A percentile compares a stretch with the other conserved stretches of the same genome.
phyloP scores from a whole-genome alignment of 257 asterid genomes.

The Osmanthus fragrans region DNA sequence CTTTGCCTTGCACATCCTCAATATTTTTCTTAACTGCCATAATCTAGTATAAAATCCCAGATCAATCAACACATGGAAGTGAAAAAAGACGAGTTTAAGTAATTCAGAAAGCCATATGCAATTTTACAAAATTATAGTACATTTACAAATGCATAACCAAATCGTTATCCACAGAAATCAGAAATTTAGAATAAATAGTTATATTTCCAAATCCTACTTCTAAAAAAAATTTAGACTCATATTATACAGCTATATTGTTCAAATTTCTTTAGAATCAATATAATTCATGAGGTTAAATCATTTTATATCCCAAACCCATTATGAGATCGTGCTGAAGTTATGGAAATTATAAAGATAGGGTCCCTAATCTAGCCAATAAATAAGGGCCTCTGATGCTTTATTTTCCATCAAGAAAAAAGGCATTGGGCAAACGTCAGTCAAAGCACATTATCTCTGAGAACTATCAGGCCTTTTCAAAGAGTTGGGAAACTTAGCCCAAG shows the following conservation, averaged over 20 bases:
- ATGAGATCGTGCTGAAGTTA: neutral
- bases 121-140: neutral
- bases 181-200: neutral
- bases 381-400: neutral
- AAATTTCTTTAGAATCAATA: neutral
- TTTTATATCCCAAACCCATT: neutral
- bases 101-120: neutral
- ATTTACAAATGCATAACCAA: neutral
- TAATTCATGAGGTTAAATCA: neutral
- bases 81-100: neutral
- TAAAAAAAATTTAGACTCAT: neutral
- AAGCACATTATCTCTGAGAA: neutral
- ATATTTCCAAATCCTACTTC: neutral
- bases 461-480: neutral
- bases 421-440: neutral
- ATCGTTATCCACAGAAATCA: neutral
- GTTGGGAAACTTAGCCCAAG: neutral
- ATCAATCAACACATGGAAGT: conserved; percentile 16
- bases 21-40: conserved; percentile 90
- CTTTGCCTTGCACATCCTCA: conserved; percentile 88
- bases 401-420: neutral
- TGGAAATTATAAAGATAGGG: neutral
- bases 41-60: conserved; percentile 43
- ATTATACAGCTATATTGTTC: neutral
- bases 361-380: neutral